A percentile compares a stretch with the other conserved stretches of the same genome.
Conservation (phyloP, 441 rosid species). For the Erysimum cheiri region DNA sequence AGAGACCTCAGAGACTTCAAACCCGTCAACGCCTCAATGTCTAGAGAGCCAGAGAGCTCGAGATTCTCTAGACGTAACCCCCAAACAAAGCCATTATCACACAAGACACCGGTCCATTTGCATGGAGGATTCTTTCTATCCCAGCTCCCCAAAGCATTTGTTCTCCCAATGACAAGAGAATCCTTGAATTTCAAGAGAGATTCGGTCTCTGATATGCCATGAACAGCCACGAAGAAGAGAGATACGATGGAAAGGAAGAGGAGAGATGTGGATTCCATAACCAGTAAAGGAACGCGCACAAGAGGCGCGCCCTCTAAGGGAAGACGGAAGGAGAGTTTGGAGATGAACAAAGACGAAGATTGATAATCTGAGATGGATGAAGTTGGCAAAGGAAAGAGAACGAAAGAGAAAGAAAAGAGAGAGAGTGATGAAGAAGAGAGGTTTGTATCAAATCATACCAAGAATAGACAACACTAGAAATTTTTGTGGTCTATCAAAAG, state of each 20-base stretch:
- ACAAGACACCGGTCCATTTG: slow-evolving; percentile 67
- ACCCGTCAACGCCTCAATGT: slow-evolving; percentile 45
- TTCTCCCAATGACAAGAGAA: slow-evolving; percentile 46
- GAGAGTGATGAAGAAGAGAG: slow-evolving; percentile 27
- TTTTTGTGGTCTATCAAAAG: slow-evolving; percentile 28
- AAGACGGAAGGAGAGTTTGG: slow-evolving; percentile 9
- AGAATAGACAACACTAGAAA: slow-evolving; percentile 29
- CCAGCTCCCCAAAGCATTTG: slow-evolving; percentile 52
- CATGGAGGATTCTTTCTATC: slow-evolving; percentile 46
- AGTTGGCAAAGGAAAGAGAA: slow-evolving; percentile 24
- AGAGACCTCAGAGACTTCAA: slow-evolving; percentile 56
- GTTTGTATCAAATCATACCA: slow-evolving; percentile 29
- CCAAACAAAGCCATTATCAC: slow-evolving; percentile 51
- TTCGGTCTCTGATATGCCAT: slow-evolving; percentile 48
- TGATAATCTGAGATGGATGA: slow-evolving; percentile 1
- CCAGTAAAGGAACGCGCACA: slow-evolving; percentile 33
- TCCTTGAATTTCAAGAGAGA: slow-evolving; percentile 64
- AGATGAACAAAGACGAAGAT: slow-evolving; percentile 6
- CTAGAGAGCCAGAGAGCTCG: slow-evolving; percentile 60
- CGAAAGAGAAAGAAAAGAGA: slow-evolving; percentile 3
- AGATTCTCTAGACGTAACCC: slow-evolving; percentile 64
- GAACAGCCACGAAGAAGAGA: slow-evolving; percentile 24
- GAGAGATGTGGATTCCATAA: slow-evolving; percentile 24
- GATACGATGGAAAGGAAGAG: slow-evolving; percentile 27
- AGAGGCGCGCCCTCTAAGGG: slow-evolving; percentile 40